These are phyloP conservation scores for Cladosporium austrohemisphaericum DNA, from an alignment of 2,329 filamentous ascomycete species.

Conservation along the genomic window DNA sequence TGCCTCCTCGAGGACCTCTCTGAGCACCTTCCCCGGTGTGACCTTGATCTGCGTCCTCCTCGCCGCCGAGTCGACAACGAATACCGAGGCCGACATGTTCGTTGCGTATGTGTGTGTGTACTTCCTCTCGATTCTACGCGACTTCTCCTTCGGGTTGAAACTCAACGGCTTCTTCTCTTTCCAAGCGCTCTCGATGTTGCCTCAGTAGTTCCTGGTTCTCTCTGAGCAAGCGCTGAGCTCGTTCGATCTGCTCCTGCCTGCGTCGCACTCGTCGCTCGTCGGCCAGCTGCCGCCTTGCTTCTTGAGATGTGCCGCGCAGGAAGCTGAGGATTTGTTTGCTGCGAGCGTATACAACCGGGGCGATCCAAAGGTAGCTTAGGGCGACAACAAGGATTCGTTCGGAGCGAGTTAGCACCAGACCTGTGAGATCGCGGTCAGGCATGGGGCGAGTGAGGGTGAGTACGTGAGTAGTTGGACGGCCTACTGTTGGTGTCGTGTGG, in stretches of 20 bases:
- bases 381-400: constrained; percentile 34
- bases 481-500: constrained; percentile 1
- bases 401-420: constrained; percentile 31
- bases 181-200: constrained; percentile 5
- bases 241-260: constrained; percentile 12
- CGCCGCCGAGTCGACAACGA: constrained; percentile 77
- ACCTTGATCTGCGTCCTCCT: constrained; percentile 79
- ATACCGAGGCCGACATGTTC: constrained; percentile 80
- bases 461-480: background rate
- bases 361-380: constrained; percentile 32
- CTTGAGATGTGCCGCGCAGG: constrained; percentile 18
- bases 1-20: constrained; percentile 81
- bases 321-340: constrained; percentile 25
- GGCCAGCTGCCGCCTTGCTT: constrained; percentile 21
- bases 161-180: background rate
- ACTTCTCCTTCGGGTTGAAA: constrained; percentile 6
- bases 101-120: background rate
- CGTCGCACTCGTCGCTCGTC: constrained; percentile 18
- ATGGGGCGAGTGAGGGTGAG: background rate
- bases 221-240: constrained; percentile 10
- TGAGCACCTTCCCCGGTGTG: constrained; percentile 72
- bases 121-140: background rate
- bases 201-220: background rate
- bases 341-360: constrained; percentile 28
- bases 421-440: constrained; percentile 22